Evolutionary conservation across 1,284 basidiomycete genomes (phyloP).

Genomic region (Trichosporon ovoides): DNA sequence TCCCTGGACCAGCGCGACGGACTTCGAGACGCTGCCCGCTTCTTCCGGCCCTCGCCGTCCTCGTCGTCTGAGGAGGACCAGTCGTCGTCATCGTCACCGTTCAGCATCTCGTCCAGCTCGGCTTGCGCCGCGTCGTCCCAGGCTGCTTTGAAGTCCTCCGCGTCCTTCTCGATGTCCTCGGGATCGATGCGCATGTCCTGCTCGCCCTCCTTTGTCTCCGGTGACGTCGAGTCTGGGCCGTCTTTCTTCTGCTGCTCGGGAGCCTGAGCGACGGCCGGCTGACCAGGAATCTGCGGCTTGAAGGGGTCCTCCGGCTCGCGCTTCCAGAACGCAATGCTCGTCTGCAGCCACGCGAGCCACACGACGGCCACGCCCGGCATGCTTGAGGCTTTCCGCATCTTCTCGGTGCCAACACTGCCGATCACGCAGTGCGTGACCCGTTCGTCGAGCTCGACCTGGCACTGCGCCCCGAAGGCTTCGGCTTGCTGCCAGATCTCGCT

Average conservation of each 20-base stretch:
- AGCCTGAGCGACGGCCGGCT: not conserved
- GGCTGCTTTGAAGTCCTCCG: not conserved
- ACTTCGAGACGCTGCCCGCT: not conserved
- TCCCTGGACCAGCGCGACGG: conserved; percentile 14
- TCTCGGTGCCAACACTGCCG: conserved; percentile 82
- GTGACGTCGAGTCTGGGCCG: not conserved
- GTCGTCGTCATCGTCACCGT: conserved; percentile 7
- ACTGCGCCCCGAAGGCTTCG: conserved; percentile 78
- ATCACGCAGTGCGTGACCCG: conserved; percentile 85
- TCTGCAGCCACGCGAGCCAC: conserved; percentile 80
- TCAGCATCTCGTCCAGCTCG: conserved; percentile 15
- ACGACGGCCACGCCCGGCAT: conserved; percentile 72
- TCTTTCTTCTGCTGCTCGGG: not conserved
- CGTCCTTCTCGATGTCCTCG: conserved; percentile 4
- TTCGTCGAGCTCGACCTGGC: conserved; percentile 62
- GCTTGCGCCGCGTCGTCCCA: conserved; percentile 20
- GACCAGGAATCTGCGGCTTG: not conserved
- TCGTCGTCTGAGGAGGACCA: not conserved
- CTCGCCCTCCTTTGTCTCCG: not conserved
- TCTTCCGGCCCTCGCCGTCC: not conserved
- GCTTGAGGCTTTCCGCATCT: conserved; percentile 73
- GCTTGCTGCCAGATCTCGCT: conserved; percentile 81
- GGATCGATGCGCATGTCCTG: not conserved
- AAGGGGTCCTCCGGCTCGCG: conserved; percentile 34
- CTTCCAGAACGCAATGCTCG: conserved; percentile 74